Evolutionary conservation across 2,329 filamentous ascomycete species (phyloP).

Genomic region (Blastomyces parvus): DNA sequence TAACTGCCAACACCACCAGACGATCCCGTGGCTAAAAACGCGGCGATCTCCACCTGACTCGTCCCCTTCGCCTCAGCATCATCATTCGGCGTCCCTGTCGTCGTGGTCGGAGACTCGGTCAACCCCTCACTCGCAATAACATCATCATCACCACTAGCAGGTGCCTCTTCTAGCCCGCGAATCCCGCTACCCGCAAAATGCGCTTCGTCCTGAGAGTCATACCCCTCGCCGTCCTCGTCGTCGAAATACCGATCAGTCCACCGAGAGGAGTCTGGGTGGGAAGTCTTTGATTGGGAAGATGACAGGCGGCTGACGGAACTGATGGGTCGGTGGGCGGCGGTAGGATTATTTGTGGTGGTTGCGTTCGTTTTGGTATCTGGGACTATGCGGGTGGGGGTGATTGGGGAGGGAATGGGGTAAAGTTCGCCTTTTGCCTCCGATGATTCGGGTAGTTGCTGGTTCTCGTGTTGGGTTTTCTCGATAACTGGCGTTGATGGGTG

Average conservation of each 20-base stretch:
- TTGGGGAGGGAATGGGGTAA: neutral
- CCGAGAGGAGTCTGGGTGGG: constrained; percentile 13
- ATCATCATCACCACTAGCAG: neutral
- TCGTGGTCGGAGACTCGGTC: neutral
- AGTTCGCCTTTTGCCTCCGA: neutral
- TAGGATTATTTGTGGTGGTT: neutral
- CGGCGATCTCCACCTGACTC: neutral
- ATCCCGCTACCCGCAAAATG: constrained; percentile 3
- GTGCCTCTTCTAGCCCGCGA: neutral
- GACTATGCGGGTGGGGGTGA: neutral
- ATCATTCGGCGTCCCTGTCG: neutral
- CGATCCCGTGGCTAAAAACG: neutral
- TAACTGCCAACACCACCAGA: neutral
- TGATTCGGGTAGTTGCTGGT: neutral
- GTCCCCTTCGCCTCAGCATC: neutral
- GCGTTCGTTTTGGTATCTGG: neutral
- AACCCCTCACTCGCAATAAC: neutral
- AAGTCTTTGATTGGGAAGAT: constrained; percentile 13
- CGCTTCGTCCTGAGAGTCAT: constrained; percentile 11
- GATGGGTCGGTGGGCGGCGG: neutral
- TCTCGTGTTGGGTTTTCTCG: constrained; percentile 6
- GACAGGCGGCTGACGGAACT: constrained; percentile 7
- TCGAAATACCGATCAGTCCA: constrained; percentile 18
- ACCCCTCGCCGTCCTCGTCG: constrained; percentile 10
- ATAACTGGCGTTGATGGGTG: neutral